These are phyloP conservation scores for Stropharia rugosoannulata DNA, from an alignment of 768 basidiomycete species.

Conservation along the genomic window DNA sequence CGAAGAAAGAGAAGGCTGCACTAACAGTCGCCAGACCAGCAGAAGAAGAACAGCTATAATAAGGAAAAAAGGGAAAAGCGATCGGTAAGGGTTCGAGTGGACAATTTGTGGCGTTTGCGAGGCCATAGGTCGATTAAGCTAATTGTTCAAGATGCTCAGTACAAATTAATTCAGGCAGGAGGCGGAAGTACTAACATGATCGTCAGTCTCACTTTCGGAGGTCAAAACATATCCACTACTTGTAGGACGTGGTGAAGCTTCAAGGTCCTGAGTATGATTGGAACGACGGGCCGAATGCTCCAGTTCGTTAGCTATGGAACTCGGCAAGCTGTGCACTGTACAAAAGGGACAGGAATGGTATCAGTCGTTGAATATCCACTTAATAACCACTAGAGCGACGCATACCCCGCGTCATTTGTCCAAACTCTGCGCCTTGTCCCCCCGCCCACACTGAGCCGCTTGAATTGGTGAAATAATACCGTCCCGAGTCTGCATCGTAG, in stretches of 20 bases:
- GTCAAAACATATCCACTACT: conserved; percentile 60
- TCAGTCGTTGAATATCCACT: not conserved
- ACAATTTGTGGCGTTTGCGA: conserved; percentile 20
- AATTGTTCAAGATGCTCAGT: no score
- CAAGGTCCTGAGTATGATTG: conserved; percentile 39
- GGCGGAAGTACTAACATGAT: conserved; percentile 41
- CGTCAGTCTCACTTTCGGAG: conserved; percentile 26
- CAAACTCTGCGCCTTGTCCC: conserved; percentile 62
- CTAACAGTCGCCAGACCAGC: conserved; percentile 60
- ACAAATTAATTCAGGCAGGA: not conserved
- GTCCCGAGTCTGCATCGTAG: conserved; percentile 70
- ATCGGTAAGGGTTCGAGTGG: conserved; percentile 46
- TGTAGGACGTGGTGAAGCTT: conserved; percentile 45
- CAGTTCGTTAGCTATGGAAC: conserved; percentile 15
- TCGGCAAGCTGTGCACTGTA: conserved; percentile 25
- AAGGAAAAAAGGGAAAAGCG: conserved; percentile 73
- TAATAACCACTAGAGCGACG: not conserved
- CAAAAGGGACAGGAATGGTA: not conserved
- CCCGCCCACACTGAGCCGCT: conserved; percentile 57
- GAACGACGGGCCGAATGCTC: conserved; percentile 7
- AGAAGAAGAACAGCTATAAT: conserved; percentile 62
- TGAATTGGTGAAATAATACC: conserved; percentile 62
- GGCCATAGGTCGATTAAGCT: conserved; percentile 25
- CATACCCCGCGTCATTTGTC: conserved; percentile 50
- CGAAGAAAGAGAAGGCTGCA: conserved; percentile 37